Percentiles rank a stretch among this genome's conserved stretches.
Conservation (phyloP, 345 rosid species). For the Noccaea caerulescens region DNA sequence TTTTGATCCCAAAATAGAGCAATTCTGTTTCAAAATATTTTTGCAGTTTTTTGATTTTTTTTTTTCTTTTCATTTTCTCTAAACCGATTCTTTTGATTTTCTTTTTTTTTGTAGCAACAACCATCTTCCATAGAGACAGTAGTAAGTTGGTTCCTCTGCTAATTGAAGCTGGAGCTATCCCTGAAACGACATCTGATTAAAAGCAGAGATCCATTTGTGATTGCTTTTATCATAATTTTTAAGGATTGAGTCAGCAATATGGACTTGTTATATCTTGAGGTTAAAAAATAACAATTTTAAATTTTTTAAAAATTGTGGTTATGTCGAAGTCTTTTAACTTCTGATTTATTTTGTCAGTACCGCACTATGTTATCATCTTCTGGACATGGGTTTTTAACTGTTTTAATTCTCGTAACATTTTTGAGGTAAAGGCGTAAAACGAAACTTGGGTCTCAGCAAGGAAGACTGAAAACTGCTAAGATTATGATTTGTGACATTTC, state of each 20-base stretch:
- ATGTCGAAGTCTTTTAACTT: constrained; percentile 22
- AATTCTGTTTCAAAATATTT: not conserved
- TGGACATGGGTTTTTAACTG: not conserved
- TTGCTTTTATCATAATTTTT: constrained; percentile 11
- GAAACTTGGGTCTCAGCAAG: no score
- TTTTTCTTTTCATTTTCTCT: not conserved
- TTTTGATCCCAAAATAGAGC: not conserved
- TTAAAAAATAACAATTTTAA: not conserved
- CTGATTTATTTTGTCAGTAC: no score
- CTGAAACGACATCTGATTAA: constrained; percentile 49
- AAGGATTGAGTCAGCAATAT: constrained; percentile 18
- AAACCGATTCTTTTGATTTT: not conserved
- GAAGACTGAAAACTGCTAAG: no score
- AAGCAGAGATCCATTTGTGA: not conserved
- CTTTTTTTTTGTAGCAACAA: constrained; percentile 56
- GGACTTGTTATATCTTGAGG: constrained; percentile 12
- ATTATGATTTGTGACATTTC: no score
- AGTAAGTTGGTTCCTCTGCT: constrained; percentile 70
- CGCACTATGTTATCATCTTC: not conserved
- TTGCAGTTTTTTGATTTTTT: not conserved
- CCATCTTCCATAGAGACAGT: constrained; percentile 53
- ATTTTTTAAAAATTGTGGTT: not conserved
- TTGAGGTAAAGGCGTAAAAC: no score
- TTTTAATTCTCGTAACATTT: not conserved
- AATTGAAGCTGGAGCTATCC: constrained; percentile 75